Evolutionary conservation across 1,284 basidiomycete genomes (phyloP), one percentile per base, ranked within the genome.

Genomic region (Naganishia sp.): DNA sequence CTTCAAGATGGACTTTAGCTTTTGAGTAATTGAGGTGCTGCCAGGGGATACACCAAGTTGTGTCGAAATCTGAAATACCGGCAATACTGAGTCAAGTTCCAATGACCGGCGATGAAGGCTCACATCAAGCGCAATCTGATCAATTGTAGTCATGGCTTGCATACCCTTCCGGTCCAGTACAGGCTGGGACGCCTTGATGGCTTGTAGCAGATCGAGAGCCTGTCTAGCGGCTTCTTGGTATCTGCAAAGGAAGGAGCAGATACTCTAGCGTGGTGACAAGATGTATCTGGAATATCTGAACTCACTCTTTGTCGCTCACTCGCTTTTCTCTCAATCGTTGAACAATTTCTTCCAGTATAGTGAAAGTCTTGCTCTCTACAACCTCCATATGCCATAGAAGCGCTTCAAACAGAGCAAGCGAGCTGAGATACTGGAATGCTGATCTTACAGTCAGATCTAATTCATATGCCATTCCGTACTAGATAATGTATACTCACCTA

Each of bases 361-460:
- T 18, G 28, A 32, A 57, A 25, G 11, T 15, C 13, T 3, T n/a
- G 7, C n/a, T n/a, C 15, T 57, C 43, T 4, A 57, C 55, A 5
- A 57, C 6, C 43, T 57, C 55, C 42, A 57, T 46, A 46, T 32
- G 15, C 55, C 55, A 57, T 0, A 46, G 17, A 10, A 57, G 21
- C 31, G 55, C 28, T 43, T 57, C 42, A 46, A 57, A 46, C 3
- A 57, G 42, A 7, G 21, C 25, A 17, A 57, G 31, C 18, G 25
- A 17, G n/a, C 42, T 43, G 23, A 57, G 18, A 17, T 57, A 57
- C 21, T 35, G 25, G 23, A 46, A 57, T 13, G 41, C 55, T 57
- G 18, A 2, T 32, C 7, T 9, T 9, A 11, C 23, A n/a, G 1
- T 18, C 11, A 25, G 54, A 18, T 41, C 25, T 2, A 43, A 18